Base-by-base conservation (phyloP, 495 filamentous ascomycete species). In the Aspergillus funiculosus region DNA sequence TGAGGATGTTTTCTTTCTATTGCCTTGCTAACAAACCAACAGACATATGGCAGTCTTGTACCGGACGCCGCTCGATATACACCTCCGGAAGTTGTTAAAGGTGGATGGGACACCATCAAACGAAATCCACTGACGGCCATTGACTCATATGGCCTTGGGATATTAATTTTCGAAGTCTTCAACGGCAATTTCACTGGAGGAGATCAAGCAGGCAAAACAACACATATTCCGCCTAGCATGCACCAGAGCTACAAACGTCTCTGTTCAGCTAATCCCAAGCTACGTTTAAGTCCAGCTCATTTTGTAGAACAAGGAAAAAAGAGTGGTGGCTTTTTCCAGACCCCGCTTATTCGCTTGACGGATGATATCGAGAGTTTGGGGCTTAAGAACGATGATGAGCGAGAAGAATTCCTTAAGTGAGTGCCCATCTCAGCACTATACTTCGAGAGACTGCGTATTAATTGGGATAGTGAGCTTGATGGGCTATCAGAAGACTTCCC, bases 351-450 rank as follows among this genome's bases (percentile, higher is more conserved):
- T 48, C 86, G 88, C 39, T 68, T 97, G 41, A 87, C 89, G 0
- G 89, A 96, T 41, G 88, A 88, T 24, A 83, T 97, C 40, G 92
- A 97, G 43, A 95, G 82, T 57, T 69, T 98, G 35, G 90, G 89
- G 8, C 71, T 97, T 21, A 97, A 95, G 64, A 78, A 71, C 40
- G 87, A 94, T 50, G 71, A 69, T 10, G 92, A 97, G 61, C 76
- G 87, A 47, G 86, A 96, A 43, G 80, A 81, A 24, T 94, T 98
- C 48, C 72, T 98, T 4, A 82, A 82, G 85, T 89, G 58, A 50
- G 82, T 67, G 39, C 27, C 46, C 39, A 34, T 36, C 11, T 40
- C 9, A 6, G 9, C 26, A 2, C 1, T 0, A 24, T 11, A 11
- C 11, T n/a, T 6, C 5, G 0, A 17, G 39, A 24, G 49, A 4